Conservation (phyloP, 176 grass and related monocot genomes). For the Lolium perenne region DNA sequence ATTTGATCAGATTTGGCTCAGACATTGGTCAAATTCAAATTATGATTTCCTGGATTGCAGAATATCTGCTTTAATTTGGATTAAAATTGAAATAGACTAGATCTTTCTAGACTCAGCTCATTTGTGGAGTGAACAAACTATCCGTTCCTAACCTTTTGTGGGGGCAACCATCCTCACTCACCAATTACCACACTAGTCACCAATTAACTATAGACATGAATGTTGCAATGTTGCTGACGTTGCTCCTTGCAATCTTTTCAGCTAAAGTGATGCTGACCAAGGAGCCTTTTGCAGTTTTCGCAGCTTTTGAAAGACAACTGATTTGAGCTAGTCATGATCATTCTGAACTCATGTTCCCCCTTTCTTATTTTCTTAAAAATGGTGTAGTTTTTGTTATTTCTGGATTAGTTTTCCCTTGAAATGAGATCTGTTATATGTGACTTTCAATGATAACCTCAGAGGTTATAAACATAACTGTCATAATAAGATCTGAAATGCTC, state of each 20-base stretch:
- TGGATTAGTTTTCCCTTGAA: neutral
- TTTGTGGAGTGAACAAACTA: neutral
- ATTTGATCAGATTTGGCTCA: slow-evolving; percentile 23
- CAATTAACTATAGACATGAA: neutral
- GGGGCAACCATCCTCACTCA: neutral
- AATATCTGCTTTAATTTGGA: slow-evolving; percentile 26
- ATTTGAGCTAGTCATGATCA: neutral
- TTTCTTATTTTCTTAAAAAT: slow-evolving; percentile 6
- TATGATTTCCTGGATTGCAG: neutral
- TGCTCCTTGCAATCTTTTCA: slow-evolving; percentile 31
- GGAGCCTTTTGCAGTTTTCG: neutral
- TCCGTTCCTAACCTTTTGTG: slow-evolving; percentile 13
- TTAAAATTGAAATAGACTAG: neutral
- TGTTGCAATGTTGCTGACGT: neutral
- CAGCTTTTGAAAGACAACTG: neutral
- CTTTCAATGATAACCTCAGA: neutral
- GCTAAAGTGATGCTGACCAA: slow-evolving; percentile 17
- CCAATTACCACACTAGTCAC: neutral
- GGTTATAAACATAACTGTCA: neutral
- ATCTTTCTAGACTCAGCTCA: neutral
- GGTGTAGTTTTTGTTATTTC: neutral
- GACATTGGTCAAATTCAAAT: slow-evolving; percentile 10
- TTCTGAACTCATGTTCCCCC: neutral
- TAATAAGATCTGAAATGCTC: slow-evolving; percentile 19
- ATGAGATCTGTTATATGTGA: neutral